Evolutionary conservation across 2,329 filamentous ascomycete species (phyloP).

Genomic region (Ceratocystiopsis minuta): DNA sequence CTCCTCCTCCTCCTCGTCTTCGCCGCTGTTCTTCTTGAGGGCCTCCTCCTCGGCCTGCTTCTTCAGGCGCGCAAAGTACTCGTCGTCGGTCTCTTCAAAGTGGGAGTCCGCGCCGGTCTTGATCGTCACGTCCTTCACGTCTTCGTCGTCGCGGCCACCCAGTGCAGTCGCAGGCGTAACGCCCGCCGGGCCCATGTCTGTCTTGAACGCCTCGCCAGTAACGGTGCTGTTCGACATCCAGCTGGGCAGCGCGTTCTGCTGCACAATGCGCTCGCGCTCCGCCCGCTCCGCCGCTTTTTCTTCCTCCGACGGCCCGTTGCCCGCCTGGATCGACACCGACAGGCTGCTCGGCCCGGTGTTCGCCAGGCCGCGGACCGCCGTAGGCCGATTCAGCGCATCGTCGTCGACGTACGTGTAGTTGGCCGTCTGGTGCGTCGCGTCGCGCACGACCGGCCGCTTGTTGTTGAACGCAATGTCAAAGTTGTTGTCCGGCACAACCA

Average conservation of each 20-base stretch:
- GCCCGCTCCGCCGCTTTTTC: constrained; percentile 46
- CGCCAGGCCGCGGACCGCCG: constrained; percentile 50
- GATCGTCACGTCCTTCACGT: constrained; percentile 26
- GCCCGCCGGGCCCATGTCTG: constrained; percentile 15
- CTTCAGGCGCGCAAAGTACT: constrained; percentile 49
- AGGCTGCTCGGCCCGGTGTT: constrained; percentile 52
- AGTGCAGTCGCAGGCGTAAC: constrained; percentile 15
- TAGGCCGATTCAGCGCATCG: constrained; percentile 32
- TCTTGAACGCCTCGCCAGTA: constrained; percentile 40
- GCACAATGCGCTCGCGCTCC: constrained; percentile 46
- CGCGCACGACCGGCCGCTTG: constrained; percentile 45
- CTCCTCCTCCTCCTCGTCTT: constrained; percentile 24
- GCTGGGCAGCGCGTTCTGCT: constrained; percentile 50
- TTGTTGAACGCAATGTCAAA: constrained; percentile 51
- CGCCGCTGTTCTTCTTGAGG: constrained; percentile 29
- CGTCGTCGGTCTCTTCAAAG: constrained; percentile 40
- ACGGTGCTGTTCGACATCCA: constrained; percentile 60
- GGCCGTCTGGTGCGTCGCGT: constrained; percentile 47
- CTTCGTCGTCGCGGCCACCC: constrained; percentile 21
- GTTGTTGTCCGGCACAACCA: constrained; percentile 54
- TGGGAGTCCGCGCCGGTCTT: constrained; percentile 25
- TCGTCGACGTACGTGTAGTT: constrained; percentile 38
- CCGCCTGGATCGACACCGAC: constrained; percentile 49
- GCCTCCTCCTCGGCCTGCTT: constrained; percentile 37
- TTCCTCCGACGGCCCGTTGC: constrained; percentile 46